Conservation (phyloP, 2,329 filamentous ascomycete genomes). For the Stachybotrys chlorohalonatus region DNA sequence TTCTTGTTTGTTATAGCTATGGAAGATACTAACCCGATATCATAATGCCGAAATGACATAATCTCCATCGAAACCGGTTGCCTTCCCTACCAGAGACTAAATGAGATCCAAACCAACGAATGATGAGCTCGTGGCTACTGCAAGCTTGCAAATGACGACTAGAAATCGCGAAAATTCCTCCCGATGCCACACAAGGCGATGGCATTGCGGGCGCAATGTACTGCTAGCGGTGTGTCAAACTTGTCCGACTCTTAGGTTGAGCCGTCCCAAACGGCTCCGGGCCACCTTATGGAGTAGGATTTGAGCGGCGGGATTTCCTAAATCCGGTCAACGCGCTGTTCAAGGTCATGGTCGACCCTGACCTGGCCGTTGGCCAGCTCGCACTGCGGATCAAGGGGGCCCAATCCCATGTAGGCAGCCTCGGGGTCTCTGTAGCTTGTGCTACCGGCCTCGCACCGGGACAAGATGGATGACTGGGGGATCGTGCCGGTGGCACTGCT, state of each 20-base stretch:
- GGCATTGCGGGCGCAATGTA: too few species aligned
- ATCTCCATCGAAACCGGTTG: too few species aligned
- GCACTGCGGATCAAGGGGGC: slow-evolving; percentile 15
- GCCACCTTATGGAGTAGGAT: neutral
- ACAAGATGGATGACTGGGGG: slow-evolving; percentile 11
- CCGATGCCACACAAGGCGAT: too few species aligned
- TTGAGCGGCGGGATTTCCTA: slow-evolving; percentile 7
- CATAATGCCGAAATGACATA: too few species aligned
- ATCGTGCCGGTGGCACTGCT: slow-evolving; percentile 7
- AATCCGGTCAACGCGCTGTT: slow-evolving; percentile 21
- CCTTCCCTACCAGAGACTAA: too few species aligned
- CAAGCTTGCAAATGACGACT: too few species aligned
- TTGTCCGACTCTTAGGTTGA: neutral
- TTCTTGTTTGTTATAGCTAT: too few species aligned
- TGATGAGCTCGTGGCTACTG: too few species aligned
- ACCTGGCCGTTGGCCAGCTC: slow-evolving; percentile 10
- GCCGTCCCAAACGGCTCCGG: neutral
- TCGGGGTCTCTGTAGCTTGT: too few species aligned
- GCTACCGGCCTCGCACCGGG: slow-evolving; percentile 14
- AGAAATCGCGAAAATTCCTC: too few species aligned
- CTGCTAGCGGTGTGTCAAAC: neutral
- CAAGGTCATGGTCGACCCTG: slow-evolving; percentile 18
- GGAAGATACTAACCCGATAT: too few species aligned
- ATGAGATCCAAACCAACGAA: too few species aligned
- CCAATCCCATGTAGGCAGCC: slow-evolving; percentile 20